Evolutionary conservation across 768 basidiomycete species (phyloP), one percentile per base, ranked within the genome.

Genomic region (Suillus clintonianus): DNA sequence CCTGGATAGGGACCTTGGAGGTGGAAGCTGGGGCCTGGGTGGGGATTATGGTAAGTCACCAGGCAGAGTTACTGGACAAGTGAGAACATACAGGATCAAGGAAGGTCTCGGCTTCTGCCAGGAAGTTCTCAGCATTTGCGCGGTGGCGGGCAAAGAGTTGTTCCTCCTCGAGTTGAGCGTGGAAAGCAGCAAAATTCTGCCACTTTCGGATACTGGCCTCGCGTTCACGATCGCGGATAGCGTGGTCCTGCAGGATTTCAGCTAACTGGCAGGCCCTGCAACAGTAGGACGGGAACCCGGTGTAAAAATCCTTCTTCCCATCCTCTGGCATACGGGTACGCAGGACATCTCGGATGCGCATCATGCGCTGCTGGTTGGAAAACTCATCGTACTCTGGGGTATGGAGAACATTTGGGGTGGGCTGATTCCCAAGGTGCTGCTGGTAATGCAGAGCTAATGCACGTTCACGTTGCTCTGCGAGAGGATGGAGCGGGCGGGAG

Each of bases 391-490:
- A 34, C 36, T 43, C 53, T 17, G 55, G 47, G 15, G 60, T 41
- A 36, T 15, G 60, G 4, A 64, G 36, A 27, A 48, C 30, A 53
- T 48, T 39, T n/a, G 55, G 60, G 14, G 59, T 24, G 30, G 42
- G 45, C 27, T 65, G 59, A 15, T 45, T n/a, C 15, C 54, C 24
- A 14, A 30, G 22, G 3, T n/a, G 32, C 56, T 63, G 34, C 27
- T 59, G 30, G 43, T 50, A 50, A 27, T 7, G 24, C 48, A 50
- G 6, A 27, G 48, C 48, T 15, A 15, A 8, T 27, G 48, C 48
- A 50, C 48, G 48, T 8, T 27, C 48, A 48, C 47, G 24, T 48
- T 48, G 47, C 24, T 24, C 14, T 55, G 69, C 73, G 41, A 71
- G 59, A 39, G 15, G 8, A 27, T 15, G 14, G 4, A 24, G 14